phyloP scores from a whole-genome alignment of 306 rosid genomes.

The Styphnolobium japonicum region DNA sequence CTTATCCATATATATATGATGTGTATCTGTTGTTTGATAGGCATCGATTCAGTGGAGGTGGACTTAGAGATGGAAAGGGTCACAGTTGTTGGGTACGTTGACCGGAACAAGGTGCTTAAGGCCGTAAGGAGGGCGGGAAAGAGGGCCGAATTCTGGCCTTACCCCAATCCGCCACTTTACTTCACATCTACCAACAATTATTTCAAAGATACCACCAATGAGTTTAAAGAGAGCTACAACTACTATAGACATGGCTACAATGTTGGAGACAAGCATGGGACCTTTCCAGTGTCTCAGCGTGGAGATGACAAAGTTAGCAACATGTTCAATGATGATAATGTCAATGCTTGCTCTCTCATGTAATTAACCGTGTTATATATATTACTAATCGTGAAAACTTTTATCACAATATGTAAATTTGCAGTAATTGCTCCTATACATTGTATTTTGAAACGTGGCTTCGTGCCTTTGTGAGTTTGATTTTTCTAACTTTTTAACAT shows the following conservation, averaged over 20 bases:
- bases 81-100: constrained; percentile 71
- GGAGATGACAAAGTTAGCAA: constrained; percentile 93
- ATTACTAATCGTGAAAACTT: background rate
- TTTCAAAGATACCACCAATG: constrained; percentile 67
- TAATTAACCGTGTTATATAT: constrained; percentile 18
- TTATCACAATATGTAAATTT: constrained; percentile 8
- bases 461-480: too few species aligned
- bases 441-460: too few species aligned
- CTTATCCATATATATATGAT: background rate
- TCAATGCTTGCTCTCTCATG: constrained; percentile 82
- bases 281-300: constrained; percentile 58
- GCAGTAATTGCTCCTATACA: background rate
- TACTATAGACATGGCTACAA: constrained; percentile 92
- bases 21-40: constrained; percentile 24
- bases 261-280: constrained; percentile 72
- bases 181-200: constrained; percentile 69
- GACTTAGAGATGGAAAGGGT: constrained; percentile 68
- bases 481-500: too few species aligned
- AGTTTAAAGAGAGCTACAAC: constrained; percentile 83
- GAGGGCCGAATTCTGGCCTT: constrained; percentile 90
- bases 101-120: constrained; percentile 79
- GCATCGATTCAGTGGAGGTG: constrained; percentile 83
- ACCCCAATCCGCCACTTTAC: constrained; percentile 75
- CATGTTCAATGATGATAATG: constrained; percentile 95
- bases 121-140: constrained; percentile 86